These are phyloP conservation scores for Rhododendron vialii DNA, from an alignment of 148 eudicot species.

Conservation along the genomic window DNA sequence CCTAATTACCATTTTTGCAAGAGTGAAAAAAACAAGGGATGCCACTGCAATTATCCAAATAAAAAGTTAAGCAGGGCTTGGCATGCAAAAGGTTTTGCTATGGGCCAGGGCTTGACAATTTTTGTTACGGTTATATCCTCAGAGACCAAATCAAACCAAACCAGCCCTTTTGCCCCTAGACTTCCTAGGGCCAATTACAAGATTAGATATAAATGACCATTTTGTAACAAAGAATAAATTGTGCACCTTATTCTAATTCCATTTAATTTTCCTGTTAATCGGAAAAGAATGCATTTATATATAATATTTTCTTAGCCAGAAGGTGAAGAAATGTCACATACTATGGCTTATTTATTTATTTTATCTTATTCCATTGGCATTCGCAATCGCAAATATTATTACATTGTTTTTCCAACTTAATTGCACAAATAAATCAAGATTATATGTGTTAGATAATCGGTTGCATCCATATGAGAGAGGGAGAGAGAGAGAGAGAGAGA, in stretches of 20 bases:
- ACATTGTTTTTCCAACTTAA: background rate
- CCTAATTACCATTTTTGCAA: background rate
- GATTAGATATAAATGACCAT: too few species aligned
- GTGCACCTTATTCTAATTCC: too few species aligned
- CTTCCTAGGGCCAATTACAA: too few species aligned
- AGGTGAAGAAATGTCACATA: too few species aligned
- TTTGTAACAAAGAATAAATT: too few species aligned
- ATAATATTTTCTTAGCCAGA: too few species aligned
- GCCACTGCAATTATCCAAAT: background rate
- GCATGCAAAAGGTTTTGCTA: background rate
- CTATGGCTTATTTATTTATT: too few species aligned
- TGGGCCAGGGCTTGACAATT: background rate
- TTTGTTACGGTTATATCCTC: background rate
- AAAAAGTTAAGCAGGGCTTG: background rate
- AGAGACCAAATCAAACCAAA: background rate
- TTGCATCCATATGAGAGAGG: background rate
- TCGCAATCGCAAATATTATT: background rate
- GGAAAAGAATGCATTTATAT: too few species aligned
- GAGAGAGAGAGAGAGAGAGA: constrained; percentile 1
- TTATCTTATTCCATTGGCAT: background rate
- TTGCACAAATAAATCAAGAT: background rate
- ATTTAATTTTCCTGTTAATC: too few species aligned
- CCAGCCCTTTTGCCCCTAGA: background rate
- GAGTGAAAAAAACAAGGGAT: background rate
- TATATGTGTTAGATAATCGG: background rate